Conservation (phyloP, 1,139 yeast species). For the Candida neerlandica region DNA sequence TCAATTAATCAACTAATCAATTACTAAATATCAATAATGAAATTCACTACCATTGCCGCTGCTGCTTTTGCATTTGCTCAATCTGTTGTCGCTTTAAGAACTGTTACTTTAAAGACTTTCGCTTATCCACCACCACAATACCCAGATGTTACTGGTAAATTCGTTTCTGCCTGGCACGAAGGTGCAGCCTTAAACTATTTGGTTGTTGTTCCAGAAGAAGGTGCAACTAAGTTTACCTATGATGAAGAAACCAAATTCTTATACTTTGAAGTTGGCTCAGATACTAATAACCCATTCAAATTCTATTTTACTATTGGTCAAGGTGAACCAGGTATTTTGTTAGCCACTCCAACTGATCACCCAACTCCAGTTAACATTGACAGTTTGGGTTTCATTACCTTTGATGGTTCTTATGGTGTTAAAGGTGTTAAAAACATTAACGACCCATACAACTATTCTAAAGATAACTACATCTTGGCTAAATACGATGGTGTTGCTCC, state of each 20-base stretch:
- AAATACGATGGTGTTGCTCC: slow-evolving; percentile 5
- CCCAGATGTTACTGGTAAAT: slow-evolving; percentile 7
- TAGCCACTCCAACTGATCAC: slow-evolving; percentile 3
- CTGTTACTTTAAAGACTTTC: slow-evolving; percentile 4
- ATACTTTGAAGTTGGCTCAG: slow-evolving; percentile 5
- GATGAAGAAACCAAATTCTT: slow-evolving; percentile 5
- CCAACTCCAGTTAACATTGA: slow-evolving; percentile 2
- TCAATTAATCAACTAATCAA: not conserved
- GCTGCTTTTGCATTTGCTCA: slow-evolving; percentile 4
- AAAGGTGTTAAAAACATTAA: slow-evolving; percentile 6
- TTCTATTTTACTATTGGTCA: slow-evolving; percentile 5
- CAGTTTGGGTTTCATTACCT: slow-evolving; percentile 6
- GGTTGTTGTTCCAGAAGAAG: slow-evolving; percentile 7
- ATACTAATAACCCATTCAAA: not conserved
- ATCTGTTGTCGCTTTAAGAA: not conserved
- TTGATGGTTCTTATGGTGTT: slow-evolving; percentile 7
- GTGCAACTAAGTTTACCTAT: slow-evolving; percentile 4
- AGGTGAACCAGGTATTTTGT: slow-evolving; percentile 6
- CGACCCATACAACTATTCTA: slow-evolving; percentile 8
- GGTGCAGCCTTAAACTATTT: slow-evolving; percentile 10
- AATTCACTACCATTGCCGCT: slow-evolving; percentile 6
- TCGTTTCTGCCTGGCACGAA: slow-evolving; percentile 10
- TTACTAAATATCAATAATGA: no score
- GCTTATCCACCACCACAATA: slow-evolving; percentile 9
- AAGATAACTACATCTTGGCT: slow-evolving; percentile 5